Conservation (phyloP, 768 basidiomycete genomes). For the Lepiota venenata region DNA sequence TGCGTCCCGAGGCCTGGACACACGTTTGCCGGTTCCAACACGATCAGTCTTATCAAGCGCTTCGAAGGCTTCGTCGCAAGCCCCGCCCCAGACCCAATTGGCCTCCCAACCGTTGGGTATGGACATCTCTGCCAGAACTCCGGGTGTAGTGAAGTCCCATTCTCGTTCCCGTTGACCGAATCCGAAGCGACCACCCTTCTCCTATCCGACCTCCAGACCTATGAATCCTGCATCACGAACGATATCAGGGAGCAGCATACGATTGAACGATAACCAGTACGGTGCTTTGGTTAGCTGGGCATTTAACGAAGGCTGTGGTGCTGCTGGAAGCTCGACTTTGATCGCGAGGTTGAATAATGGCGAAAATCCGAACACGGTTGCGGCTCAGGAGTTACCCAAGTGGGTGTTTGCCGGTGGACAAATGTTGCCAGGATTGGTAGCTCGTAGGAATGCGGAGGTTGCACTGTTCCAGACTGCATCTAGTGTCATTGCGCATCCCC, state of each 20-base stretch:
- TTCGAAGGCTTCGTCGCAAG: conserved; percentile 32
- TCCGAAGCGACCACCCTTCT: conserved; percentile 26
- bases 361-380: conserved; percentile 29
- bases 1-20: too few relatives aligned
- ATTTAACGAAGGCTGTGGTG: conserved; percentile 29
- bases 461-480: conserved; percentile 28
- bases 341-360: conserved; percentile 27
- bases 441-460: conserved; percentile 25
- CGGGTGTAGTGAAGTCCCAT: conserved; percentile 31
- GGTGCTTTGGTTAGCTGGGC: conserved; percentile 29
- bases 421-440: conserved; percentile 24
- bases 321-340: conserved; percentile 23
- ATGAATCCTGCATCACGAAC: conserved; percentile 21
- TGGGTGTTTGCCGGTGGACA: conserved; percentile 26
- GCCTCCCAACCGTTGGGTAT: conserved; percentile 32
- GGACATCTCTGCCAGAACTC: conserved; percentile 29
- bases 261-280: conserved; percentile 29
- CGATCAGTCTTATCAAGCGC: conserved; percentile 25
- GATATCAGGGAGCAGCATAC: conserved; percentile 20
- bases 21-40: too few relatives aligned
- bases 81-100: conserved; percentile 32
- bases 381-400: conserved; percentile 28
- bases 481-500: conserved; percentile 23
- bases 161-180: conserved; percentile 30
- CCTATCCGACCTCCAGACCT: conserved; percentile 20